Evolutionary conservation across 169 alveolate species (phyloP).

Genomic region (Fabrea salina): DNA sequence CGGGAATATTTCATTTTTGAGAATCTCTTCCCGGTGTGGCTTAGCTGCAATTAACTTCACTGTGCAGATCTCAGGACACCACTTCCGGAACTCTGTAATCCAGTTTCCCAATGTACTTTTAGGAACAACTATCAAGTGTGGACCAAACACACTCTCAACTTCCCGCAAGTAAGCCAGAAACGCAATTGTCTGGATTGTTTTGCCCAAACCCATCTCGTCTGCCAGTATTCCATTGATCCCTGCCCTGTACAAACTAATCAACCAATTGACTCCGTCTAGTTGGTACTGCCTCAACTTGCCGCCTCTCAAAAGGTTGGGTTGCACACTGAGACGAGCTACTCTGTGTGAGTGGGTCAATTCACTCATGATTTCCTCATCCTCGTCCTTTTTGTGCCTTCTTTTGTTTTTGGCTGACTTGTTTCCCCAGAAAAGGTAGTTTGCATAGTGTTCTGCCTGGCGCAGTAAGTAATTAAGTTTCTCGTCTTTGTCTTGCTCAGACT

Average conservation of each 20-base stretch:
- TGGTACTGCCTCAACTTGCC: constrained; percentile 83
- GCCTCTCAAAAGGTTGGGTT: constrained; percentile 67
- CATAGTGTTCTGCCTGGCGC: constrained; percentile 18
- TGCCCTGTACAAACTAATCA: constrained; percentile 70
- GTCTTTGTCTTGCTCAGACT: not conserved
- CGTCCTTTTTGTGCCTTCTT: not conserved
- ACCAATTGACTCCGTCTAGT: constrained; percentile 88
- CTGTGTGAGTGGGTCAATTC: not conserved
- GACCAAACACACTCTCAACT: constrained; percentile 52
- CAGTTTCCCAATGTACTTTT: constrained; percentile 79
- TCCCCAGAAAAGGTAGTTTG: not conserved
- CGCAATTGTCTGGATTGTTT: constrained; percentile 85
- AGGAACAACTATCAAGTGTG: constrained; percentile 80
- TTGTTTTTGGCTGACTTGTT: not conserved
- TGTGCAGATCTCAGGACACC: constrained; percentile 84
- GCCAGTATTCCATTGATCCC: constrained; percentile 89
- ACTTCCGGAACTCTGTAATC: constrained; percentile 79
- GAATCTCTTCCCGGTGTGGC: constrained; percentile 83
- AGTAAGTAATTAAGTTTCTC: not conserved
- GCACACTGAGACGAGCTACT: constrained; percentile 7
- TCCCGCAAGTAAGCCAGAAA: constrained; percentile 67
- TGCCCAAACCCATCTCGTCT: constrained; percentile 93
- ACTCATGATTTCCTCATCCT: not conserved
- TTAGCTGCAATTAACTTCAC: constrained; percentile 83
- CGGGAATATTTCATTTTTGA: constrained; percentile 52